These are phyloP conservation scores for Chenopodium berlandieri DNA, from an alignment of 148 eudicot species.

Conservation along the genomic window DNA sequence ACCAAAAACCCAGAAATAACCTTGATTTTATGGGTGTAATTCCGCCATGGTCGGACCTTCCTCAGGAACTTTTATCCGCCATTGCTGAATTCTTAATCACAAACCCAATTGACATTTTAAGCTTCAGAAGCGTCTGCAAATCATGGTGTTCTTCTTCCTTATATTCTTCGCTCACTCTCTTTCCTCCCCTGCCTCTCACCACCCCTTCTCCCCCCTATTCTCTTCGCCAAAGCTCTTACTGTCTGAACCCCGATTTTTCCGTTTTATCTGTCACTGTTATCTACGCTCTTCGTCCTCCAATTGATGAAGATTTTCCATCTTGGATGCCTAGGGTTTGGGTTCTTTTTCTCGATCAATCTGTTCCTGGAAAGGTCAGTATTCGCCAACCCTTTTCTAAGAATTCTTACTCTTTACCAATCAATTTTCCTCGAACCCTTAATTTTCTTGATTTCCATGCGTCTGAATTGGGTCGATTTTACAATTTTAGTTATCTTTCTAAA, in stretches of 20 bases:
- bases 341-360: constrained; percentile 8
- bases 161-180: background rate
- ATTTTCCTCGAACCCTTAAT: constrained; percentile 12
- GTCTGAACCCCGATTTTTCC: no score
- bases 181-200: background rate
- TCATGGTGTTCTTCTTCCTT: constrained; percentile 20
- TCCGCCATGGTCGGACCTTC: constrained; percentile 32
- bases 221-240: background rate
- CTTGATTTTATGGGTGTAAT: background rate
- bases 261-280: background rate
- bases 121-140: constrained; percentile 20
- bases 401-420: background rate
- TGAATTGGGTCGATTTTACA: constrained; percentile 21
- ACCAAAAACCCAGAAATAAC: no score
- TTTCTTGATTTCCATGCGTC: background rate
- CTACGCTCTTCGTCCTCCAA: constrained; percentile 7
- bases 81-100: constrained; percentile 2
- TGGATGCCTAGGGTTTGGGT: background rate
- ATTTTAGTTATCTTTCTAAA: background rate
- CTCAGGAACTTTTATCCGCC: constrained; percentile 15
- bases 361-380: background rate
- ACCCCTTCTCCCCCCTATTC: background rate
- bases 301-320: background rate
- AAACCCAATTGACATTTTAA: constrained; percentile 3
- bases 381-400: background rate